Evolutionary conservation across 1,139 yeast genomes (phyloP), one percentile per base, ranked within the genome.

Genomic region (Kurtzmaniella quercitrusa): DNA sequence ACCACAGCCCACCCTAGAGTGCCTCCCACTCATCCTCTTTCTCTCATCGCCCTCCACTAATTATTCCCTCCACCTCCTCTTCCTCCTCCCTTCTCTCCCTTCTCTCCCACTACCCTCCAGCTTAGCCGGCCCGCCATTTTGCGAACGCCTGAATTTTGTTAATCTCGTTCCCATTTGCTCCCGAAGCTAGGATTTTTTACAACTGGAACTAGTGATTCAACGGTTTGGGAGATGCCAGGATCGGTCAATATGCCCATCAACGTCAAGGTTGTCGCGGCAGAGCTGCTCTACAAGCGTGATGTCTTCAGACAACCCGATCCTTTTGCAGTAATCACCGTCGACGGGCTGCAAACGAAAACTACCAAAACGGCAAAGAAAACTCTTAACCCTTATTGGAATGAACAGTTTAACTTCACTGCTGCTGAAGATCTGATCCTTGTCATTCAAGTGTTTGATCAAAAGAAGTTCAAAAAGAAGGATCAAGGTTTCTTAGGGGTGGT

Each of bases 401-500:
- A 93, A 66, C 73, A 87, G 5, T 94, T 93, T 60, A 80, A 80
- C 78, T 68, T 70, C 61, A 82, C 80, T 53, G 94, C 93, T 25
- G 77, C 76, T 51, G 96, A 90, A 57, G 86, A 87, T 55, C 85
- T 95, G 16, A 88, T 91, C 39, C 73, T 93, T 46, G 96, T 94
- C 8, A 82, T 93, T 50, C 98, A 93, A 64, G 94, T 93, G 14
- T 93, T 94, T 66, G 98, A 93, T 63, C 98, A 91, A 65, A 91
- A 90, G 62, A 93, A 93, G 66, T 93, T 93, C 70, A 93, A 93
- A 63, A 90, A 90, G 82, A 91, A 90, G 77, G 98, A 93, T 62
- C 98, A 93, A 65, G 98, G 98, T n/a, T 93, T 93, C 56, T 73
- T 93, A 43, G 99, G 99, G 47, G 98, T 93, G 17, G 94, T 94